Evolutionary conservation across 495 filamentous ascomycete genomes (phyloP), one percentile per base, ranked within the genome.

Genomic region (Cryomyces antarcticus): DNA sequence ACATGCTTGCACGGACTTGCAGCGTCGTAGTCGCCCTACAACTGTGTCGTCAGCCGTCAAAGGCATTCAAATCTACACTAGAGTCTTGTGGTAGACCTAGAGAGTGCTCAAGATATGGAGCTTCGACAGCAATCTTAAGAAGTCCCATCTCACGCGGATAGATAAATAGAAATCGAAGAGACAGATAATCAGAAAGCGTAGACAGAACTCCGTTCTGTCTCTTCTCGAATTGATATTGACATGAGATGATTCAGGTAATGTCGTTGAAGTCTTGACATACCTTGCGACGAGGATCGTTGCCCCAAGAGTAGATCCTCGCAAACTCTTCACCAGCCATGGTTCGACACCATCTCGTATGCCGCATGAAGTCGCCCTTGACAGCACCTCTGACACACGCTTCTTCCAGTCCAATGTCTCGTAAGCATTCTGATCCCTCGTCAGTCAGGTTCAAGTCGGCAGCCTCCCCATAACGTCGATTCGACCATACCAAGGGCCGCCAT

Each of bases 341-440:
- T 34, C 61, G 60, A 43, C 59, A 66, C 69, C 68, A 75, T 41
- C 69, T 55, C 3, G 66, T 68, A 39, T 70, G 64, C 46, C 60
- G 50, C 59, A 73, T 68, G 37, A 54, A 51, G 13, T 60, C 52
- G 1, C 62, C 56, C 12, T 51, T 50, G 7, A 60, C 61, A 10
- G 63, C 62, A 28, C 62, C 46, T 24, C 53, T 49, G 3, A 56
- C 38, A 34, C 59, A 57, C 42, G 66, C 65, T n/a, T 60, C 44
- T 12, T 71, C 67, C 0, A 73, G 55, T 4, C 70, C 69, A 40
- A 75, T 67, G 43, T 75, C 70, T 13, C 71, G 65, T 6, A 75
- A 57, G 52, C 67, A 71, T 53, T 75, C 70, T 63, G 39, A 24
- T 2, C 17, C 17, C 17, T 24, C 1, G 17, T 24, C 17, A 24